These are phyloP conservation scores for Colletotrichum ledebouriae DNA, from an alignment of 2,329 filamentous ascomycete species.

Conservation along the genomic window DNA sequence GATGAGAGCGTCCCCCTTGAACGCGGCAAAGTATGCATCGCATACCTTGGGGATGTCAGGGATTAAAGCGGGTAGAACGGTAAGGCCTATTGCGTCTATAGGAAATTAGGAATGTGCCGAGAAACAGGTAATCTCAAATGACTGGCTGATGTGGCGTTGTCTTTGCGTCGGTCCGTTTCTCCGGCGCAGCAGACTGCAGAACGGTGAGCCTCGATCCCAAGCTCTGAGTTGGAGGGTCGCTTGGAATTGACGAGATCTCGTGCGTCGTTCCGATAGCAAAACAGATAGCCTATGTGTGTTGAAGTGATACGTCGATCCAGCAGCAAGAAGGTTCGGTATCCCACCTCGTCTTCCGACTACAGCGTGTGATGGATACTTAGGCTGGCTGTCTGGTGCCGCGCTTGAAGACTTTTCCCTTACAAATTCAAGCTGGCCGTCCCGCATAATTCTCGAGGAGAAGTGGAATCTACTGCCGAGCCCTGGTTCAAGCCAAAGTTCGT, in stretches of 20 bases:
- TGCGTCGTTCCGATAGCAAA: constrained; percentile 21
- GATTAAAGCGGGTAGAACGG: constrained; percentile 59
- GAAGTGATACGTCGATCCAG: constrained; percentile 21
- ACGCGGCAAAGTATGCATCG: constrained; percentile 62
- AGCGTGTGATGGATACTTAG: constrained; percentile 36
- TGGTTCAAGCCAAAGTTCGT: constrained; percentile 4
- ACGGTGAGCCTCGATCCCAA: constrained; percentile 13
- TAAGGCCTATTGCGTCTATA: constrained; percentile 51
- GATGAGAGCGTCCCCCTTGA: constrained; percentile 56
- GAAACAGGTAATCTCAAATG: constrained; percentile 3
- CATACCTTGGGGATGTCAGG: constrained; percentile 61
- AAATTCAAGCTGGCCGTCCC: constrained; percentile 16
- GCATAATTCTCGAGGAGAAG: constrained; percentile 3
- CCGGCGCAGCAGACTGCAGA: not conserved
- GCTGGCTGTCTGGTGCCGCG: constrained; percentile 12
- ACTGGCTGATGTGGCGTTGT: constrained; percentile 9
- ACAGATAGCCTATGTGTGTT: not conserved
- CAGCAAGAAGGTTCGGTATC: constrained; percentile 16
- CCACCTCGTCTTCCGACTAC: constrained; percentile 23
- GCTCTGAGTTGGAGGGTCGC: constrained; percentile 29
- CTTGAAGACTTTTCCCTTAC: constrained; percentile 31
- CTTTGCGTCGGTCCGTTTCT: constrained; percentile 7
- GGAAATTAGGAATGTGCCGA: constrained; percentile 23
- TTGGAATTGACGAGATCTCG: constrained; percentile 13
- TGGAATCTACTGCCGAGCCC: constrained; percentile 19